phyloP scores from a whole-genome alignment of 441 rosid species.

The Gossypium trilobum region DNA sequence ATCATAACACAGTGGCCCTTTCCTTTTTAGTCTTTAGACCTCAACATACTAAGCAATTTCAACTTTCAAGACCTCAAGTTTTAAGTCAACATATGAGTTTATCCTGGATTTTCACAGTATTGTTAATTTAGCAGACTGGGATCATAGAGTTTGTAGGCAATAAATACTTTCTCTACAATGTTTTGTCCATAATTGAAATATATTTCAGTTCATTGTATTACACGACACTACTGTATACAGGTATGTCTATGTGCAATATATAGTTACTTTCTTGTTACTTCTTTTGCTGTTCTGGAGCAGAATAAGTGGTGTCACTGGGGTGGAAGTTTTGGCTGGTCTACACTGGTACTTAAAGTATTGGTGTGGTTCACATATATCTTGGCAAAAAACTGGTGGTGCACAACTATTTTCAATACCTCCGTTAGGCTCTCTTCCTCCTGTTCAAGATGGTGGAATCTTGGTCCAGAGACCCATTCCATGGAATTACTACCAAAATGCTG shows the following conservation, averaged over 20 bases:
- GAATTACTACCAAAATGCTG: slow-evolving; percentile 80
- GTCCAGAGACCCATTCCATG: slow-evolving; percentile 51
- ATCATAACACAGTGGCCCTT: background rate
- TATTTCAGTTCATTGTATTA: background rate
- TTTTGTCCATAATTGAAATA: background rate
- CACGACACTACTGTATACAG: background rate
- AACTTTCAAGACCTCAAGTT: background rate
- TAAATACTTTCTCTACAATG: background rate
- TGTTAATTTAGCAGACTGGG: background rate
- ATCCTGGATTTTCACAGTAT: background rate
- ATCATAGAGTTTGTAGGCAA: background rate
- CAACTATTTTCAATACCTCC: slow-evolving; percentile 42
- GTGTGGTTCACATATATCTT: slow-evolving; percentile 59
- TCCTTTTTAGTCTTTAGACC: background rate
- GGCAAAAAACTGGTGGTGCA: slow-evolving; percentile 66
- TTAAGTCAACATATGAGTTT: background rate
- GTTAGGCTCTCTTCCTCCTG: slow-evolving; percentile 43
- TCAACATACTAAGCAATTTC: background rate
- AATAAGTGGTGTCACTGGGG: slow-evolving; percentile 53
- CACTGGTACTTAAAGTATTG: slow-evolving; percentile 62
- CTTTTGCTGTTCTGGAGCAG: slow-evolving; percentile 20
- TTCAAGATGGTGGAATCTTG: slow-evolving; percentile 39
- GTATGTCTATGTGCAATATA: background rate
- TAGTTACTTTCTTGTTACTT: background rate
- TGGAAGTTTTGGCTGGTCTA: slow-evolving; percentile 56